Percentiles rank a stretch among this genome's conserved stretches.
Evolutionary conservation across 139 green algal species (phyloP).

Genomic region (Yamagishiella unicocca): DNA sequence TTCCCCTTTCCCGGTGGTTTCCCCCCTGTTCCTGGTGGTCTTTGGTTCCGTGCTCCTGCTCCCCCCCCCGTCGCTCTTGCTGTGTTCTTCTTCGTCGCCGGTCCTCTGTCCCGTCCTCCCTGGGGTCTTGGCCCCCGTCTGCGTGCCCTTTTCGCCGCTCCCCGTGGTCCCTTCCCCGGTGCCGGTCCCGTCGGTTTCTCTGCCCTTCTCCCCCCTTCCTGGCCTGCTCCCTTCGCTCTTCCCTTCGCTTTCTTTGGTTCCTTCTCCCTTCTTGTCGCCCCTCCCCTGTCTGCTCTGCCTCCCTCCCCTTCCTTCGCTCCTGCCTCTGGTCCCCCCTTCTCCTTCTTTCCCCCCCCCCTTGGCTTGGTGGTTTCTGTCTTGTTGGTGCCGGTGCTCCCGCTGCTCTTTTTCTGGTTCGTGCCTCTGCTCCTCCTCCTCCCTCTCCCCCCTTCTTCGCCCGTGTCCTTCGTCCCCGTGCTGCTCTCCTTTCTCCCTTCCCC

Average conservation of each 20-base stretch:
- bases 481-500: not conserved
- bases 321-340: not conserved
- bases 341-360: not conserved
- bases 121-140: not conserved
- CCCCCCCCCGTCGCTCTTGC: not conserved
- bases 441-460: not conserved
- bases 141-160: not conserved
- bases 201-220: not conserved
- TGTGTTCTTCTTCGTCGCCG: not conserved
- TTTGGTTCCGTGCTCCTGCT: not conserved
- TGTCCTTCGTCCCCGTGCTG: not conserved
- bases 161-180: not conserved
- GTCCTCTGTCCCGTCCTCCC: not conserved
- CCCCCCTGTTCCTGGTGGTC: not conserved
- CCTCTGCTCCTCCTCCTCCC: not conserved
- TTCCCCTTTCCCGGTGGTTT: not conserved
- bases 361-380: not conserved
- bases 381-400: not conserved
- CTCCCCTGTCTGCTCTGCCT: not conserved
- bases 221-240: not conserved
- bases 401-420: not conserved
- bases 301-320: not conserved
- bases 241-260: not conserved
- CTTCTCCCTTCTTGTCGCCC: not conserved
- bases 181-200: not conserved